Conservation (phyloP, 164 flowering plant species). For the Tinospora cordifolia region DNA sequence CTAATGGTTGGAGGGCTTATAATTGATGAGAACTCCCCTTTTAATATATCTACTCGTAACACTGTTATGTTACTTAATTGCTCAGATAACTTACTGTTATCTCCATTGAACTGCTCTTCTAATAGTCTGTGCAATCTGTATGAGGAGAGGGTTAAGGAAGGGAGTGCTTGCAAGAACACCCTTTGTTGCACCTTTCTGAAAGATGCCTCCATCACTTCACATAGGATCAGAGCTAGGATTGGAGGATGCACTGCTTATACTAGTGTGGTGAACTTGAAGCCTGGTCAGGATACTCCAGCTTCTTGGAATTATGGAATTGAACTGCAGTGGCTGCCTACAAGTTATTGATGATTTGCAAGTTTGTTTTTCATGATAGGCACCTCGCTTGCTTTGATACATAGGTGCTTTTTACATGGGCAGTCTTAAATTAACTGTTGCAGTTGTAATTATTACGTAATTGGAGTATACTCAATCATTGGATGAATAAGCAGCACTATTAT, state of each 20-base stretch:
- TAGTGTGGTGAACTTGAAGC: slow-evolving; percentile 28
- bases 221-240: slow-evolving; percentile 36
- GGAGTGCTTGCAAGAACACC: slow-evolving; percentile 31
- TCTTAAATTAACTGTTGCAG: too few species aligned
- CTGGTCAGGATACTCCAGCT: slow-evolving; percentile 18
- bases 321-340: slow-evolving; percentile 5
- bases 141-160: slow-evolving; percentile 27
- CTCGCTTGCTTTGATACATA: too few species aligned
- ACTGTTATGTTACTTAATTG: slow-evolving; percentile 51
- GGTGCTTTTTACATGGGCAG: too few species aligned
- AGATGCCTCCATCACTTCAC: slow-evolving; percentile 43
- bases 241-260: slow-evolving; percentile 65
- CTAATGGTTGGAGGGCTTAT: slow-evolving; percentile 33
- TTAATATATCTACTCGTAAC: slow-evolving; percentile 45
- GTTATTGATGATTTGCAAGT: background rate
- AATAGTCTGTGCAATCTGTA: slow-evolving; percentile 41
- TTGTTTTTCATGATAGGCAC: too few species aligned
- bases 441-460: too few species aligned
- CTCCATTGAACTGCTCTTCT: slow-evolving; percentile 51
- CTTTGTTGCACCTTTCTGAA: slow-evolving; percentile 53
- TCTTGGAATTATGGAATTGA: slow-evolving; percentile 12
- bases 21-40: slow-evolving; percentile 39
- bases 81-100: slow-evolving; percentile 29
- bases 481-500: too few species aligned
- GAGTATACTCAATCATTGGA: too few species aligned